Evolutionary conservation across 441 rosid genomes (phyloP).

Genomic region (Hura crepitans): DNA sequence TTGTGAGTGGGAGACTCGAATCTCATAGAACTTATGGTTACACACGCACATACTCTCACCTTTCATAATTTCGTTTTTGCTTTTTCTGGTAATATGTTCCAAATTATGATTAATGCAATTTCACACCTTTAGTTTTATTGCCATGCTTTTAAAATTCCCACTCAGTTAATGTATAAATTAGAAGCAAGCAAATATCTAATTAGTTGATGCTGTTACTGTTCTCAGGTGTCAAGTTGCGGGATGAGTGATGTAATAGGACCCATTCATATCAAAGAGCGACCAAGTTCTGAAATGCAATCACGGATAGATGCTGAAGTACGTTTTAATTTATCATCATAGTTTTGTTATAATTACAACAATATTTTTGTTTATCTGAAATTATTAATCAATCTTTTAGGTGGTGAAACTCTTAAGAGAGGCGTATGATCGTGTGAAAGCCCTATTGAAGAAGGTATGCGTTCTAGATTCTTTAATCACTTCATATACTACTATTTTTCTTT

Average conservation of each 20-base stretch:
- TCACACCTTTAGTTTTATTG: not conserved
- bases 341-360: not conserved
- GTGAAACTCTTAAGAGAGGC: conserved; percentile 93
- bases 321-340: conserved; percentile 11
- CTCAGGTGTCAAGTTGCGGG: conserved; percentile 86
- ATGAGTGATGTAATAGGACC: conserved; percentile 96
- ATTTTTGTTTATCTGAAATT: conserved; percentile 10
- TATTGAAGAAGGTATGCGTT: conserved; percentile 66
- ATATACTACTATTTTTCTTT: not conserved
- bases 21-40: not conserved
- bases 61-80: not conserved
- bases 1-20: not conserved
- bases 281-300: conserved; percentile 96
- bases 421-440: conserved; percentile 77
- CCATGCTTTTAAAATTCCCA: not conserved
- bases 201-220: conserved; percentile 10
- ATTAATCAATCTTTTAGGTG: conserved; percentile 51
- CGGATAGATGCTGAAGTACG: conserved; percentile 89
- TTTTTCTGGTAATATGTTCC: not conserved
- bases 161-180: not conserved
- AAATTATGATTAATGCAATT: not conserved
- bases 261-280: conserved; percentile 84
- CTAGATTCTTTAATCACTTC: not conserved
- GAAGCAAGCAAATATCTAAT: conserved; percentile 7
- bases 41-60: too few relatives aligned